These are phyloP conservation scores for Eucalyptus curtisii DNA, from an alignment of 345 rosid species.

Conservation along the genomic window DNA sequence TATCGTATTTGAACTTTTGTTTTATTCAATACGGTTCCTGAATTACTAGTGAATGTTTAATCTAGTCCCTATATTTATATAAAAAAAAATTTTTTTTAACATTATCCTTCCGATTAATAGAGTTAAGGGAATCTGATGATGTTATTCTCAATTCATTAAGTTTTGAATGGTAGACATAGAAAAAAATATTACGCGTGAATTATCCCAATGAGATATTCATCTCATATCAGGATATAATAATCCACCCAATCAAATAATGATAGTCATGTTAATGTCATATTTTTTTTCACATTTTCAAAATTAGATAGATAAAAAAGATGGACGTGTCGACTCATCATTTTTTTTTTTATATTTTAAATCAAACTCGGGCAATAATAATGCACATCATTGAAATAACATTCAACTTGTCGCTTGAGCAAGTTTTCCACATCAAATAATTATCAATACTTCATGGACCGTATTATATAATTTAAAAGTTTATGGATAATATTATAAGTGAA, in stretches of 20 bases:
- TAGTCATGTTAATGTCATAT: background rate
- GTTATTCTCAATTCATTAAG: background rate
- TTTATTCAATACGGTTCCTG: accelerated
- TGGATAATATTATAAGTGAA: accelerated
- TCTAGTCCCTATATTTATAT: accelerated
- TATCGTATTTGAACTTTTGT: background rate
- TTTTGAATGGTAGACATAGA: background rate
- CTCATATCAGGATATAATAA: background rate
- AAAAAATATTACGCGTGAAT: background rate
- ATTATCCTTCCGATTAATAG: accelerated
- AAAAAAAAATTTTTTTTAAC: too few species aligned
- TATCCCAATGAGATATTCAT: background rate
- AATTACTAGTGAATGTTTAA: background rate
- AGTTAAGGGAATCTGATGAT: background rate
- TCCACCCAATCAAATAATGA: background rate
- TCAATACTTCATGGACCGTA: accelerated
- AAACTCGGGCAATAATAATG: background rate
- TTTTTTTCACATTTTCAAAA: background rate
- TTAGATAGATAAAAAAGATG: background rate
- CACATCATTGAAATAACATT: background rate
- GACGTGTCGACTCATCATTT: background rate
- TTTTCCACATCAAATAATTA: background rate
- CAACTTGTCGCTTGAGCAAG: background rate
- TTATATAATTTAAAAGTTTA: accelerated
- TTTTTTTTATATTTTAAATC: background rate